Conservation (phyloP, 768 basidiomycete species). For the Naganishia vaughanmartiniae region DNA sequence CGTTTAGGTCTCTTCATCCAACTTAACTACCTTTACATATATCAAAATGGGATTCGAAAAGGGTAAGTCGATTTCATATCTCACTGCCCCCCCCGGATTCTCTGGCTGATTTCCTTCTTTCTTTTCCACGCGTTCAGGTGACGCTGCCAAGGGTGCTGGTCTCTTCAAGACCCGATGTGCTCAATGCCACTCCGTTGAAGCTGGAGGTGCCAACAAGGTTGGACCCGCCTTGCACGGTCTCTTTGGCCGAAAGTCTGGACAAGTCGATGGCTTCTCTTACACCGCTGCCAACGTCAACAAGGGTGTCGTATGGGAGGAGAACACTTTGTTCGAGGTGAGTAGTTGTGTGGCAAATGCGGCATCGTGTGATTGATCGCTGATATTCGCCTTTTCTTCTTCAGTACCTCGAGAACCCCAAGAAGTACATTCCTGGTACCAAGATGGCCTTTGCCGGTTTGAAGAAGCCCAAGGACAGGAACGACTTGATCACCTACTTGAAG, state of each 20-base stretch:
- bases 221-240: conserved; percentile 94
- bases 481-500: conserved; percentile 76
- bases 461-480: conserved; percentile 96
- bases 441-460: conserved; percentile 99
- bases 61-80: conserved; percentile 3
- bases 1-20: neutral
- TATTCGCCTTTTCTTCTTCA: conserved; percentile 1
- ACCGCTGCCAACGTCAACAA: conserved; percentile 95
- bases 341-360: neutral
- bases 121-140: conserved; percentile 59
- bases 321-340: conserved; percentile 75
- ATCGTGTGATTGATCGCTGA: neutral
- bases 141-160: conserved; percentile 80
- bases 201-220: conserved; percentile 55
- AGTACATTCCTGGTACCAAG: conserved; percentile 96
- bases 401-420: conserved; percentile 76
- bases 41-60: conserved; percentile 32
- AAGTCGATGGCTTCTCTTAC: conserved; percentile 81
- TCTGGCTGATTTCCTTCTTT: neutral
- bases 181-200: conserved; percentile 80
- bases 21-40: neutral
- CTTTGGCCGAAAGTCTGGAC: conserved; percentile 65
- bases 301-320: conserved; percentile 77
- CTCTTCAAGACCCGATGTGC: conserved; percentile 72
- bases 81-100: neutral